A percentile compares a stretch with the other conserved stretches of the same genome.
Conservation (phyloP, 495 filamentous ascomycete species). For the Neurospora sp. region DNA sequence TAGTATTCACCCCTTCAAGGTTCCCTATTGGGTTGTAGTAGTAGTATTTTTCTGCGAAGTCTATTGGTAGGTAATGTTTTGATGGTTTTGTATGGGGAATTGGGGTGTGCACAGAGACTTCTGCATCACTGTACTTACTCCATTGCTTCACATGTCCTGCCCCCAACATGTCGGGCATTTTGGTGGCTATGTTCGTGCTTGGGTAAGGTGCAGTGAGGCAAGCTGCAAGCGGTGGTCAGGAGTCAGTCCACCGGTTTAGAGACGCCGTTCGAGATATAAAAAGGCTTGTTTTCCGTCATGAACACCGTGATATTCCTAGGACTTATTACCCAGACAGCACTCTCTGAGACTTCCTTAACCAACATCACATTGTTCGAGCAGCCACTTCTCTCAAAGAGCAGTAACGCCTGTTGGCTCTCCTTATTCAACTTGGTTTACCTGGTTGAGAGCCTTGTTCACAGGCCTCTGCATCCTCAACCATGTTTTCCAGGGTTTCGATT, state of each 20-base stretch:
- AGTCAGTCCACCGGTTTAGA: background rate
- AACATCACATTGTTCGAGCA: background rate
- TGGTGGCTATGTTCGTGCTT: background rate
- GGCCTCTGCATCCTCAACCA: background rate
- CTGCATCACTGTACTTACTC: background rate
- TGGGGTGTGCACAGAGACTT: too few relatives aligned
- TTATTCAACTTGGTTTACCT: background rate
- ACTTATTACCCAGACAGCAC: background rate
- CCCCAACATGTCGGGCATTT: background rate
- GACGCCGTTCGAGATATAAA: background rate
- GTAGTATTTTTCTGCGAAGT: too few relatives aligned
- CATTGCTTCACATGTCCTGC: background rate
- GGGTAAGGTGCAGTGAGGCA: background rate
- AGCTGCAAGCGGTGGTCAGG: background rate
- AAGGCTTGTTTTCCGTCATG: background rate
- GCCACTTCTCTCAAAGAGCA: background rate
- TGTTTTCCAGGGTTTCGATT: background rate
- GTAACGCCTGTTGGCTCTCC: background rate
- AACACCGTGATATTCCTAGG: background rate
- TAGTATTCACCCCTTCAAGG: too few relatives aligned
- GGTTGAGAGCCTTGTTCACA: background rate
- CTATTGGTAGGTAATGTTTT: too few relatives aligned
- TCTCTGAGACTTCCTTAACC: background rate
- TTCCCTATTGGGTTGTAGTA: too few relatives aligned
- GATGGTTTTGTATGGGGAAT: too few relatives aligned